These are phyloP conservation scores for Infundibulicybe gibba DNA, from an alignment of 768 basidiomycete species.

Conservation along the genomic window DNA sequence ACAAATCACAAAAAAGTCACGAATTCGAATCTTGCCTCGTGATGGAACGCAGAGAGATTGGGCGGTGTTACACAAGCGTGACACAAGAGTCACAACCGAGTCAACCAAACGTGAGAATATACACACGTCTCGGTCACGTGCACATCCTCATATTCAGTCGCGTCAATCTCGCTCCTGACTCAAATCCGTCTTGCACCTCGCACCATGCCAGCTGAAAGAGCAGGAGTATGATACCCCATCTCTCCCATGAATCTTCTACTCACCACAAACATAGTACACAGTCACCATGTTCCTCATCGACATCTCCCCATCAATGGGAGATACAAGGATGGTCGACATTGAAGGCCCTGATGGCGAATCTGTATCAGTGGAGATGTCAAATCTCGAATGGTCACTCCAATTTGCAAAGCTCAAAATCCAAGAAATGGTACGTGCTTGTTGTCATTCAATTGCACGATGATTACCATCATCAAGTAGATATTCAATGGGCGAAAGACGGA, in stretches of 20 bases:
- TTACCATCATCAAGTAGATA: constrained; percentile 49
- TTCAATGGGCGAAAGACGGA: constrained; percentile 91
- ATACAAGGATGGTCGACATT: constrained; percentile 51
- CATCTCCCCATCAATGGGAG: constrained; percentile 83
- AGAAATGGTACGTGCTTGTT: constrained; percentile 66
- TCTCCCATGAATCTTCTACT: constrained; percentile 5
- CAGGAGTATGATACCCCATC: constrained; percentile 53
- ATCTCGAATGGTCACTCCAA: constrained; percentile 79
- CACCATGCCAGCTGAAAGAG: constrained; percentile 75
- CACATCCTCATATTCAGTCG: constrained; percentile 10
- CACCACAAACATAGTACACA: constrained; percentile 53
- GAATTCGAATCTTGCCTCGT: constrained; percentile 27
- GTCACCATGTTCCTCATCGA: constrained; percentile 91
- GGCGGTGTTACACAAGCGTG: constrained; percentile 14
- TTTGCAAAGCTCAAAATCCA: constrained; percentile 90
- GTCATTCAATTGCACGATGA: not conserved
- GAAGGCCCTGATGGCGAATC: constrained; percentile 50
- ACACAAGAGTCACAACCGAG: constrained; percentile 16
- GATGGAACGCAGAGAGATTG: constrained; percentile 24
- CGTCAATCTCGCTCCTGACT: not conserved
- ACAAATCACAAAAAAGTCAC: constrained; percentile 20
- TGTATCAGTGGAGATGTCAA: constrained; percentile 58
- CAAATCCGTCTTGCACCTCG: constrained; percentile 6
- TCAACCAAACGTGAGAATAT: no score
- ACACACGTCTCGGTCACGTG: constrained; percentile 26